A percentile compares a stretch with the other conserved stretches of the same genome.
Conservation (phyloP, 1,284 basidiomycete species). For the Vanrija sp. region DNA sequence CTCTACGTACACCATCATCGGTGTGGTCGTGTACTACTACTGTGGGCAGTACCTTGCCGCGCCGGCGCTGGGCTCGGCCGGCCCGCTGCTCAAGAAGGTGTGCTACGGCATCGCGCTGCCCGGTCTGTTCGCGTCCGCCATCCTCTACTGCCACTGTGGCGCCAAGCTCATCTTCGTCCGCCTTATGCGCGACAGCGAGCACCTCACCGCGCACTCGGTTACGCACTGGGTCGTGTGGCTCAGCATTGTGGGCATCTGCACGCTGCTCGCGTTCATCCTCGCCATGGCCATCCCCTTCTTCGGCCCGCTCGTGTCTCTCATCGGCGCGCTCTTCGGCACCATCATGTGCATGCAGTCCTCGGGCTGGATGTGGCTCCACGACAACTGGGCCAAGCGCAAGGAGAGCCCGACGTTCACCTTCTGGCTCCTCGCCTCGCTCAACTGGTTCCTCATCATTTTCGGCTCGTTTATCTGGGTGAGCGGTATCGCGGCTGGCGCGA, state of each 20-base stretch:
- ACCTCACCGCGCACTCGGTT: constrained; percentile 58
- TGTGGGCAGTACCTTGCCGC: constrained; percentile 43
- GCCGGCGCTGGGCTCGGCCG: constrained; percentile 48
- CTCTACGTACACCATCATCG: constrained; percentile 16
- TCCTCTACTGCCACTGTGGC: constrained; percentile 26
- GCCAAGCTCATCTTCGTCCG: constrained; percentile 37
- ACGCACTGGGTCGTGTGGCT: constrained; percentile 61
- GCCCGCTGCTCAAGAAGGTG: constrained; percentile 42
- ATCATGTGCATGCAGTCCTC: constrained; percentile 22
- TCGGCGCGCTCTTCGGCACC: constrained; percentile 24
- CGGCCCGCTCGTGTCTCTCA: constrained; percentile 27
- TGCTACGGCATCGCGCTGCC: constrained; percentile 12
- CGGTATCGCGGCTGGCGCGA: constrained; percentile 14
- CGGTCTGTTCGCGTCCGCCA: constrained; percentile 26
- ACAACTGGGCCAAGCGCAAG: constrained; percentile 24
- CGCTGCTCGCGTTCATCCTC: constrained; percentile 56
- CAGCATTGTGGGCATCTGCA: constrained; percentile 19
- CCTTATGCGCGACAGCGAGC: constrained; percentile 37
- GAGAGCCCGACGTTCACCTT: constrained; percentile 4
- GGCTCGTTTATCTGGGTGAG: constrained; percentile 30
- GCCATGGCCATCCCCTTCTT: constrained; percentile 47
- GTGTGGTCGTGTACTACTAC: constrained; percentile 31
- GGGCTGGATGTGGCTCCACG: constrained; percentile 29
- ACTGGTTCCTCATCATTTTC: constrained; percentile 24
- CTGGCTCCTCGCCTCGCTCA: constrained; percentile 21